Percentiles rank a stretch among this genome's conserved stretches.
phyloP scores from a whole-genome alignment of 768 basidiomycete genomes.

The Kwoniella bestiolae region DNA sequence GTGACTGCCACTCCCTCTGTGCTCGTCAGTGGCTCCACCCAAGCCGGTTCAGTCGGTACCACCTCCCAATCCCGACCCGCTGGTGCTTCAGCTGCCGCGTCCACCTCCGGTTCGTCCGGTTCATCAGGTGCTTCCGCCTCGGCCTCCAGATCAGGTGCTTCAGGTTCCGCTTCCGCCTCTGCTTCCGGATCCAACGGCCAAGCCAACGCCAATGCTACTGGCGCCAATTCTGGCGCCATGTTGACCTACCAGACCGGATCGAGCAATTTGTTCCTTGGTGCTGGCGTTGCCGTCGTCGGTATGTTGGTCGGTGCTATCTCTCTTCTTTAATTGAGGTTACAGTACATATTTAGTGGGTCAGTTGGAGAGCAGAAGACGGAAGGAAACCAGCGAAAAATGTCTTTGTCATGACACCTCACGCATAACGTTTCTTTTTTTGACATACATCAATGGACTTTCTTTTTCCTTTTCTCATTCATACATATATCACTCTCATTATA shows the following conservation, averaged over 20 bases:
- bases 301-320: conserved; percentile 24
- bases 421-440: not conserved
- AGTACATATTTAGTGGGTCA: not conserved
- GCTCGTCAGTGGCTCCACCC: conserved; percentile 31
- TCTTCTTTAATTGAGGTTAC: conserved; percentile 9
- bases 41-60: conserved; percentile 28
- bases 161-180: conserved; percentile 15
- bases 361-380: not conserved
- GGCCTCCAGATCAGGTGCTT: conserved; percentile 17
- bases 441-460: not conserved
- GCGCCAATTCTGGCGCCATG: conserved; percentile 5
- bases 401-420: not conserved
- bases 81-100: conserved; percentile 59
- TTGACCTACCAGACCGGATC: not conserved
- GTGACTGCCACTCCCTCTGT: conserved; percentile 38
- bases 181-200: conserved; percentile 2
- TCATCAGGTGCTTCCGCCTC: conserved; percentile 17
- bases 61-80: conserved; percentile 27
- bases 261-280: not conserved
- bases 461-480: not conserved
- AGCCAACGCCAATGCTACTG: conserved; percentile 13
- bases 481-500: conserved; percentile 1
- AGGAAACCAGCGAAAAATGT: not conserved
- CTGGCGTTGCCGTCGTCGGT: conserved; percentile 20
- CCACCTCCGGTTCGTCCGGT: conserved; percentile 27